Base-by-base conservation (phyloP, 805 yeast species). In the Wickerhamomyces strasburgensis region DNA sequence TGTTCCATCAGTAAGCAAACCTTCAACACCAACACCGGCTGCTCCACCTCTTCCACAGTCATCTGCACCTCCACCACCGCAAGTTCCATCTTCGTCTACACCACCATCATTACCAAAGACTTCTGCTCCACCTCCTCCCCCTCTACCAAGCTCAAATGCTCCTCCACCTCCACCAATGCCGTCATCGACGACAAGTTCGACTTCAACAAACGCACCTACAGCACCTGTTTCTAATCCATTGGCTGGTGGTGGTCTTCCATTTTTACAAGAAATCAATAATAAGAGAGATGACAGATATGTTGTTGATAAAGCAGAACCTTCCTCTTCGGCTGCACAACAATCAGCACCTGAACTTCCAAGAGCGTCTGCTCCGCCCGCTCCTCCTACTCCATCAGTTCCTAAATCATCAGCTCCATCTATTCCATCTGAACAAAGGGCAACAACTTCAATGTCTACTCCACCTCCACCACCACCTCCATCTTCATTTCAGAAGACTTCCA, bases 231-330 rank as follows among this genome's bases (percentile, higher is more conserved):
- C 35, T 3, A 39, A 45, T 9, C 7, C 44, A 14, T 27, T 46
- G 7, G 24, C 46, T 8, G 44, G 52, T 14, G 71, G 67, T 1
- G 65, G 68, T 2, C 49, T 70, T 8, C 73, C 77, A 3, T 71
- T 72, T 48, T 54, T 72, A 11, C 67, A 71, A 6, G 72, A 73
- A 41, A 71, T 73, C 38, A 70, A 70, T 47, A 64, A 64, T 16
- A 69, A 67, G 46, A 58, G 77, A 41, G 70, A 66, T 37, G 73
- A 70, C 27, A 44, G 64, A 26, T 64, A 56, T 49, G 75, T 69
- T 14, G 65, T 67, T 3, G 68, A 62, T 23, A 64, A 55, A 3
- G 34, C 34, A 3, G 41, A 32, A 11, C 11, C 25, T 8, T 42
- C 21, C 6, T 32, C 29, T 14, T n/a, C 46, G 6, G 42, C 44